Conservation (phyloP, 2,329 filamentous ascomycete species). For the Aspergillus melleus region DNA sequence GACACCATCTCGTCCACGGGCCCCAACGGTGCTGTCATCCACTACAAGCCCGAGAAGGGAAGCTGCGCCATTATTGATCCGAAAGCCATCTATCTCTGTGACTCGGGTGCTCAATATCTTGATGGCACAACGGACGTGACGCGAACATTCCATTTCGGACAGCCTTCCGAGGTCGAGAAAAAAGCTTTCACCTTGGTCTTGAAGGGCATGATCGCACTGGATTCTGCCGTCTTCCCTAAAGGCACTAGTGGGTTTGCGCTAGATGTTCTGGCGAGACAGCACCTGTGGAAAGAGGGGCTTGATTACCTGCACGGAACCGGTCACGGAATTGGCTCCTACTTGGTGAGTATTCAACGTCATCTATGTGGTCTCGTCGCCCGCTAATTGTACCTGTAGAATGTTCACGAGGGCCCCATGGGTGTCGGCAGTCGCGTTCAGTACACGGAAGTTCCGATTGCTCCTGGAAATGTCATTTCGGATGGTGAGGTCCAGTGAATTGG, state of each 20-base stretch:
- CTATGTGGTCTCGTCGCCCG: not conserved
- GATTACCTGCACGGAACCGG: constrained; percentile 97
- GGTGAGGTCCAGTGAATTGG: constrained; percentile 32
- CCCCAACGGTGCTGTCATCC: constrained; percentile 88
- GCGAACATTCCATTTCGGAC: constrained; percentile 86
- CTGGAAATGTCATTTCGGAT: constrained; percentile 95
- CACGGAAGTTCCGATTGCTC: constrained; percentile 80
- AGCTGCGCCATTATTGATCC: constrained; percentile 83
- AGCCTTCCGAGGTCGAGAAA: constrained; percentile 77
- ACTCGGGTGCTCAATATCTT: constrained; percentile 93
- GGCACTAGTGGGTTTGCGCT: constrained; percentile 92
- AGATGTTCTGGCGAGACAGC: constrained; percentile 83
- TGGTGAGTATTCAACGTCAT: constrained; percentile 45
- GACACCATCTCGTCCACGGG: constrained; percentile 95
- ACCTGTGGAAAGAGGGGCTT: constrained; percentile 87
- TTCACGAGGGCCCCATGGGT: constrained; percentile 95
- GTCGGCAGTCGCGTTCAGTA: constrained; percentile 92
- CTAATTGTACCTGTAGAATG: constrained; percentile 57
- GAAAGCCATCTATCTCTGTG: constrained; percentile 84
- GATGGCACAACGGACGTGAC: constrained; percentile 98
- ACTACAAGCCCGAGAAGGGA: constrained; percentile 86
- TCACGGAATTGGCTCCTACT: constrained; percentile 89
- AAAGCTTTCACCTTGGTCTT: constrained; percentile 91
- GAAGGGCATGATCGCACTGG: constrained; percentile 89
- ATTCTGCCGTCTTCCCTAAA: constrained; percentile 86